These are phyloP conservation scores for Purshia tridentata DNA, from an alignment of 306 rosid species.

Conservation along the genomic window DNA sequence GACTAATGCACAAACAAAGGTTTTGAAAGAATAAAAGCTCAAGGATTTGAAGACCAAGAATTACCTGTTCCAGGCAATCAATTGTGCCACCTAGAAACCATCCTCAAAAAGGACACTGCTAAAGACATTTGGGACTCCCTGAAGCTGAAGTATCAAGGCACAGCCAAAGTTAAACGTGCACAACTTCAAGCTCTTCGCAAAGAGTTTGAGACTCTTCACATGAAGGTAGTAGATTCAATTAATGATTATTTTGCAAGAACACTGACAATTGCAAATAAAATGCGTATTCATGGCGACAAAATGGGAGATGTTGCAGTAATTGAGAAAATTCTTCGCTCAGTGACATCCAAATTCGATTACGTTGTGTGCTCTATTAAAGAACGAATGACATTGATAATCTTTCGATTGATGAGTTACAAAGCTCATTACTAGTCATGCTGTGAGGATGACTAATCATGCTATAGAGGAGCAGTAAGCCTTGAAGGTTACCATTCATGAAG, in stretches of 20 bases:
- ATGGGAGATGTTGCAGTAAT: neutral
- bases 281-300: neutral
- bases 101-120: neutral
- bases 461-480: neutral
- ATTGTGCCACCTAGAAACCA: no score
- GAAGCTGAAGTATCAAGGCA: neutral
- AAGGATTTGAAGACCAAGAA: no score
- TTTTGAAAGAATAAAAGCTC: no score
- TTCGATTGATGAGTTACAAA: neutral
- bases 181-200: neutral
- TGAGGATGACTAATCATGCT: neutral
- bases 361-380: neutral
- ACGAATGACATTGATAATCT: neutral
- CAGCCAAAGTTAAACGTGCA: neutral
- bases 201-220: neutral
- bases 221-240: neutral
- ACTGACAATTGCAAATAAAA: neutral
- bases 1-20: no score
- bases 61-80: no score
- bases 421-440: neutral
- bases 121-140: neutral
- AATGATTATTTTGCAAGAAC: neutral
- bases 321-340: neutral
- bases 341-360: neutral
- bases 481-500: neutral